These are phyloP conservation scores for Bryoerythrophyllum caledonicum DNA, from an alignment of 225 moss, liverwort and hornwort genomes.

Conservation along the genomic window DNA sequence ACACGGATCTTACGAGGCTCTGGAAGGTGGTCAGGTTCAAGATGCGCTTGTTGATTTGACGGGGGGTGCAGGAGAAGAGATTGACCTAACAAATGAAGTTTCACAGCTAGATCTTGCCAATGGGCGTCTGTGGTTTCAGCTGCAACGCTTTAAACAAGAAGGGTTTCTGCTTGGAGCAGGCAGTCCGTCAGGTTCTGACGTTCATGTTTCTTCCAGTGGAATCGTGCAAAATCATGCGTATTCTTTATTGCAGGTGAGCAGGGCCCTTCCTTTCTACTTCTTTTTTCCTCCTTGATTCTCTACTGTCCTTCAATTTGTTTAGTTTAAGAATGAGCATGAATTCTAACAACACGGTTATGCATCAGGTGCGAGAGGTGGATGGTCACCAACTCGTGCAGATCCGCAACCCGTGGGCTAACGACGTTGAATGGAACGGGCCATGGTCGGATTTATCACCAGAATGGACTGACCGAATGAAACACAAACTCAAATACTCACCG, in stretches of 20 bases:
- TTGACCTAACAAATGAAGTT: constrained; percentile 78
- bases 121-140: constrained; percentile 92
- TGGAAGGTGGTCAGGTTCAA: constrained; percentile 98
- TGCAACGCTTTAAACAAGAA: constrained; percentile 96
- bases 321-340: background rate
- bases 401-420: constrained; percentile 99
- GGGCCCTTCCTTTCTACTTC: background rate
- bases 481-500: constrained; percentile 94
- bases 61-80: constrained; percentile 98
- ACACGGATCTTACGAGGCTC: constrained; percentile 94
- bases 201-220: constrained; percentile 94
- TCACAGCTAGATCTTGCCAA: constrained; percentile 96
- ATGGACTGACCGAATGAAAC: constrained; percentile 99
- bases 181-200: constrained; percentile 98
- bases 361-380: constrained; percentile 95
- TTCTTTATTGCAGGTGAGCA: constrained; percentile 82
- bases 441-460: constrained; percentile 98
- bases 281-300: background rate
- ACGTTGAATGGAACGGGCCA: constrained; percentile 99
- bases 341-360: constrained; percentile 9
- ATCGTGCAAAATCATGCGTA: constrained; percentile 99
- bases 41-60: constrained; percentile 98
- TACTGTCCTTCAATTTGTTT: background rate
- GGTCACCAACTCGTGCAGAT: constrained; percentile 95
- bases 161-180: constrained; percentile 97